phyloP scores from a whole-genome alignment of 208 protist genomes.

The Leishmania tropica region DNA sequence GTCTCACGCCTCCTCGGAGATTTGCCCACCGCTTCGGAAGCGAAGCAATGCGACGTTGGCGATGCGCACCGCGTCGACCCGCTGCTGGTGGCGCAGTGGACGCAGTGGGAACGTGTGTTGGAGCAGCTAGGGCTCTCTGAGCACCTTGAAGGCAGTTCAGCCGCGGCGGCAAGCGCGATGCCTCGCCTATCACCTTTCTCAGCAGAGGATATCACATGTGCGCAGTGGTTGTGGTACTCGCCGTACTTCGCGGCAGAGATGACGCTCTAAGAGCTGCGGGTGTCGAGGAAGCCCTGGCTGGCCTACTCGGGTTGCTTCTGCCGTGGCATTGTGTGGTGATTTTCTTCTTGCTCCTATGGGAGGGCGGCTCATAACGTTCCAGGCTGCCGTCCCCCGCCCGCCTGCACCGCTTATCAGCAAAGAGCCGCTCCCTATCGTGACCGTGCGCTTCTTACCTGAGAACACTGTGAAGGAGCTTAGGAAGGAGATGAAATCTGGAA shows the following conservation, averaged over 20 bases:
- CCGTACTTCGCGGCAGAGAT: constrained; percentile 52
- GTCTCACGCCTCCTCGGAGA: constrained; percentile 8
- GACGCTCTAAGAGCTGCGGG: not conserved
- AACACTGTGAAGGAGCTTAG: not conserved
- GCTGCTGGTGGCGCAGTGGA: constrained; percentile 48
- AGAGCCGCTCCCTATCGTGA: not conserved
- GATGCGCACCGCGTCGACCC: constrained; percentile 19
- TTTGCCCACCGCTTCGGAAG: not conserved
- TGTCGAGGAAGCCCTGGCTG: not conserved
- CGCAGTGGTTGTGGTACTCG: constrained; percentile 60
- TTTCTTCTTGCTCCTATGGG: not conserved
- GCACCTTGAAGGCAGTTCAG: not conserved
- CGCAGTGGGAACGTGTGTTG: constrained; percentile 36
- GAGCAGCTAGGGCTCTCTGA: constrained; percentile 25
- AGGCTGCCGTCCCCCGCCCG: not conserved
- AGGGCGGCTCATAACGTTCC: not conserved
- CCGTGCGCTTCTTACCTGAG: not conserved
- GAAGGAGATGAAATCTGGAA: not conserved
- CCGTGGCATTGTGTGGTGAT: not conserved
- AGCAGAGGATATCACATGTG: constrained; percentile 30
- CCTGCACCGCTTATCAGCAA: not conserved
- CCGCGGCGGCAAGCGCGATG: not conserved
- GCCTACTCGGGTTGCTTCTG: not conserved
- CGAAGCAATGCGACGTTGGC: constrained; percentile 5
- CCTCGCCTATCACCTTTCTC: not conserved